Evolutionary conservation across 495 filamentous ascomycete genomes (phyloP).

Genomic region (Talaromyces wortmannii): DNA sequence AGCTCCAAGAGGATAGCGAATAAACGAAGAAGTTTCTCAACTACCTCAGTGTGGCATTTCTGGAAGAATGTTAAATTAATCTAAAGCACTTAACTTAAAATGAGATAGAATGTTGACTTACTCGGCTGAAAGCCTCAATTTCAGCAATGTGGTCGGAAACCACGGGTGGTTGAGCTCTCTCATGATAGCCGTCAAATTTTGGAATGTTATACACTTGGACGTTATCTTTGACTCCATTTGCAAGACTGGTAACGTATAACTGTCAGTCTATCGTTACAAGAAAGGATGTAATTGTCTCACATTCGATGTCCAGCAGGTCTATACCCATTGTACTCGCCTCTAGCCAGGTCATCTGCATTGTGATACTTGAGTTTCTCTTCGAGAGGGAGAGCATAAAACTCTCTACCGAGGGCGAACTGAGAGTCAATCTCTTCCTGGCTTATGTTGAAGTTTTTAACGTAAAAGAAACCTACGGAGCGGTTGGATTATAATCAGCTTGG

Average conservation of each 20-base stretch:
- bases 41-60: slow-evolving; percentile 41
- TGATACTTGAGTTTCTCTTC: slow-evolving; percentile 47
- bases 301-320: slow-evolving; percentile 26
- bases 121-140: slow-evolving; percentile 37
- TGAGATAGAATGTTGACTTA: slow-evolving; percentile 4
- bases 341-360: slow-evolving; percentile 36
- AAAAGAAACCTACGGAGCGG: slow-evolving; percentile 45
- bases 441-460: slow-evolving; percentile 48
- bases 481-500: neutral
- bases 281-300: slow-evolving; percentile 12
- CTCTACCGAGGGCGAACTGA: slow-evolving; percentile 49
- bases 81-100: slow-evolving; percentile 25
- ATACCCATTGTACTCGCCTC: slow-evolving; percentile 22
- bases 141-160: slow-evolving; percentile 22
- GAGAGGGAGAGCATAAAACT: slow-evolving; percentile 46
- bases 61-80: slow-evolving; percentile 26
- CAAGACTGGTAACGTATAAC: slow-evolving; percentile 17
- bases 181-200: slow-evolving; percentile 38
- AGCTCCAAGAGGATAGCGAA: slow-evolving; percentile 46
- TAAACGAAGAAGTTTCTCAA: slow-evolving; percentile 43
- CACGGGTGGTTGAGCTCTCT: slow-evolving; percentile 29
- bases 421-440: slow-evolving; percentile 47
- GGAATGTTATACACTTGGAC: slow-evolving; percentile 46
- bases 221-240: slow-evolving; percentile 38
- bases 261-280: neutral